Conservation (phyloP, 192 early-diverging fungal genomes). For the Globomyces pollinis-pini region DNA sequence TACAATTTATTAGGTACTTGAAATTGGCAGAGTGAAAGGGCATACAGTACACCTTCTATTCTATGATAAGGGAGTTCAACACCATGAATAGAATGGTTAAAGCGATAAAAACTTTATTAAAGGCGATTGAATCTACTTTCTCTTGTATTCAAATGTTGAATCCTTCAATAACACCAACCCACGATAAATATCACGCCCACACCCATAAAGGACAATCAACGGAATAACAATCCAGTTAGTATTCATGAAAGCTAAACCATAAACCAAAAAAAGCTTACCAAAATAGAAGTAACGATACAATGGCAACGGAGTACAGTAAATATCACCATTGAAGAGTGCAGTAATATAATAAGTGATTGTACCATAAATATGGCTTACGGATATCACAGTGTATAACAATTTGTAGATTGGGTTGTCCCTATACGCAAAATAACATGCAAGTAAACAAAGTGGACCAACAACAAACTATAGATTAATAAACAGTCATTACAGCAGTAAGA, state of each 20-base stretch:
- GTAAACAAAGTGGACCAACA: conserved; percentile 30
- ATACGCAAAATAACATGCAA: too few species aligned
- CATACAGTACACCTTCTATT: too few species aligned
- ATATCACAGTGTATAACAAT: conserved; percentile 44
- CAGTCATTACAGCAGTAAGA: too few species aligned
- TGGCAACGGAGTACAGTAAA: conserved; percentile 63
- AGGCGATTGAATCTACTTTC: too few species aligned
- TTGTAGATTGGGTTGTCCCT: conserved; percentile 27
- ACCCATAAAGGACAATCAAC: conserved; percentile 28
- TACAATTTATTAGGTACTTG: too few species aligned
- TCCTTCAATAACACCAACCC: conserved; percentile 13
- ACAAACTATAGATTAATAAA: conserved; percentile 51
- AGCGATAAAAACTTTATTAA: too few species aligned
- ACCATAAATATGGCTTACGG: conserved; percentile 67
- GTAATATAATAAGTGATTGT: conserved; percentile 76
- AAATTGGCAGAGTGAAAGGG: too few species aligned
- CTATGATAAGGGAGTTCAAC: too few species aligned
- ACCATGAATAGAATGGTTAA: too few species aligned
- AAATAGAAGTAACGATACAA: conserved; percentile 91
- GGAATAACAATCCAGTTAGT: conserved; percentile 76
- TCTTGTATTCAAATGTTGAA: too few species aligned
- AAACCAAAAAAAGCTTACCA: conserved; percentile 7
- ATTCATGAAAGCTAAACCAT: conserved; percentile 63
- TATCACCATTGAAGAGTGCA: conserved; percentile 37
- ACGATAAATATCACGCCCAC: conserved; percentile 18